phyloP scores from a whole-genome alignment of 2,329 filamentous ascomycete species.

The Nannizziopsis arthrosporioides region DNA sequence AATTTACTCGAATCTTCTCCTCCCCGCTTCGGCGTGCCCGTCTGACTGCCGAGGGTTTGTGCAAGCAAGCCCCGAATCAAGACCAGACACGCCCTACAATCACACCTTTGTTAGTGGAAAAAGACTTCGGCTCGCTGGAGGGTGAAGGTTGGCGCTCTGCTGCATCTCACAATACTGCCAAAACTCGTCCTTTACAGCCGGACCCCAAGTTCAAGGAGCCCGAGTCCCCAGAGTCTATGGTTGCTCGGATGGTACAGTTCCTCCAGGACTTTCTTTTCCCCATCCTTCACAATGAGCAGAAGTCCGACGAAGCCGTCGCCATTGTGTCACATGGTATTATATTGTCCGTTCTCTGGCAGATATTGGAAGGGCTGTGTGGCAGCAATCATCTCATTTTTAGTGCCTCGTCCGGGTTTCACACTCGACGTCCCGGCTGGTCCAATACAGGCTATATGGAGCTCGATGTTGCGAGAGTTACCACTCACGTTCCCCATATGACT shows the following conservation, averaged over 20 bases:
- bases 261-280: conserved; percentile 53
- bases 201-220: conserved; percentile 43
- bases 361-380: conserved; percentile 47
- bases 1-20: conserved; percentile 59
- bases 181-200: conserved; percentile 18
- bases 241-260: conserved; percentile 51
- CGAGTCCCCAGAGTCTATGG: conserved; percentile 60
- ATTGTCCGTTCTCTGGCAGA: conserved; percentile 55
- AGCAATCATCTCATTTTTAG: conserved; percentile 36
- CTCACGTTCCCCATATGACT: neutral
- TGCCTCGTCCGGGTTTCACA: conserved; percentile 26
- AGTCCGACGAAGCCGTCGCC: conserved; percentile 40
- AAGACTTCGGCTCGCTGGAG: conserved; percentile 33
- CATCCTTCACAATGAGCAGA: conserved; percentile 33
- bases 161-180: conserved; percentile 12
- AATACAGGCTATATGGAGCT: conserved; percentile 54
- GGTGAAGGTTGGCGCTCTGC: conserved; percentile 17
- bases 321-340: conserved; percentile 78
- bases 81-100: conserved; percentile 12
- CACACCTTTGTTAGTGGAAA: conserved; percentile 26
- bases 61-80: neutral
- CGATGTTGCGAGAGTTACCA: conserved; percentile 10
- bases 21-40: conserved; percentile 65
- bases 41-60: conserved; percentile 31
- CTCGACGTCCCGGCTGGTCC: conserved; percentile 46